Conservation (phyloP, 2,329 filamentous ascomycete species). For the Raffaelea arxii region DNA sequence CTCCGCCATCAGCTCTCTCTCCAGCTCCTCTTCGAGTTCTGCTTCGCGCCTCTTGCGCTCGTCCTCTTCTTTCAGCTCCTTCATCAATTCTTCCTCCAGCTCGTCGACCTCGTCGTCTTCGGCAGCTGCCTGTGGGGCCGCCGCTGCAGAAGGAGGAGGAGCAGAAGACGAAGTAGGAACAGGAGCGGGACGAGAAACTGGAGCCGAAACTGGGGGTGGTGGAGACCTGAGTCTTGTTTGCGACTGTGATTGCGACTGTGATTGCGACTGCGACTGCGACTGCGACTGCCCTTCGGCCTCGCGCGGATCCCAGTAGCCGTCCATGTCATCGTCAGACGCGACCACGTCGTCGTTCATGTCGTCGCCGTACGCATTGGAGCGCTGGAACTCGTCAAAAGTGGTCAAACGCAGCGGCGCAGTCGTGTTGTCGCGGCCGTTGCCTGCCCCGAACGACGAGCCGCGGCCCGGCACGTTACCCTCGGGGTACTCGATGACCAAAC, state of each 20-base stretch:
- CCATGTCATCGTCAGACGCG: slow-evolving; percentile 15
- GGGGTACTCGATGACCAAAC: slow-evolving; percentile 51
- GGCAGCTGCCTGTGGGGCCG: slow-evolving; percentile 5
- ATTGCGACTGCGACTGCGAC: background rate
- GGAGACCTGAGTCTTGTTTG: background rate
- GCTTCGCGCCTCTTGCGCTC: background rate
- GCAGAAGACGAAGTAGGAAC: background rate
- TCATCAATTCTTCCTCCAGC: slow-evolving; percentile 10
- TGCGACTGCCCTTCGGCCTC: slow-evolving; percentile 5
- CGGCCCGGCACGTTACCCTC: slow-evolving; percentile 36
- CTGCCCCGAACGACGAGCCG: background rate
- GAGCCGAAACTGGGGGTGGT: background rate
- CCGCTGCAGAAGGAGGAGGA: background rate
- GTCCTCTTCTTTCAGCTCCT: slow-evolving; percentile 6
- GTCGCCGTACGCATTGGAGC: slow-evolving; percentile 5
- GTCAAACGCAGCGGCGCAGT: slow-evolving; percentile 8
- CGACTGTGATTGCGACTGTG: background rate
- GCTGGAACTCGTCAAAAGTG: slow-evolving; percentile 14
- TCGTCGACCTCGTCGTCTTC: slow-evolving; percentile 18
- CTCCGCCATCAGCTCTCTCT: slow-evolving; percentile 40
- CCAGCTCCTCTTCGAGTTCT: slow-evolving; percentile 44
- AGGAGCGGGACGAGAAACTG: background rate
- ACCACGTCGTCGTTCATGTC: slow-evolving; percentile 20
- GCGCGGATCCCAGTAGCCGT: slow-evolving; percentile 10
- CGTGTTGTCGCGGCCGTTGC: slow-evolving; percentile 20